A percentile compares a stretch with the other conserved stretches of the same genome.
phyloP scores from a whole-genome alignment of 768 basidiomycete species.

The Mycena maculata region DNA sequence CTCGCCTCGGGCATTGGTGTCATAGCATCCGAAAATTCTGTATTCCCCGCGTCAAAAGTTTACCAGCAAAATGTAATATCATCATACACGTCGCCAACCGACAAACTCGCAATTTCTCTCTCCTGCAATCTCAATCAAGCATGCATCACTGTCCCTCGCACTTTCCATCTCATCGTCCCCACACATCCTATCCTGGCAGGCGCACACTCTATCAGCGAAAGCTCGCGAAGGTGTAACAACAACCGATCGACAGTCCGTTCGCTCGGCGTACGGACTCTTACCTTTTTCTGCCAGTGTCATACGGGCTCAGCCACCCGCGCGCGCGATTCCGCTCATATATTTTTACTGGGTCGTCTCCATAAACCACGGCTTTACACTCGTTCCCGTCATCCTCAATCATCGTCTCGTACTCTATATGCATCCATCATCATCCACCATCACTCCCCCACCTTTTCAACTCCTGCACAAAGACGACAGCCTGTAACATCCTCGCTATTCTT shows the following conservation, averaged over 20 bases:
- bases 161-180: constrained; percentile 59
- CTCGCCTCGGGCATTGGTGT: constrained; percentile 71
- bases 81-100: constrained; percentile 72
- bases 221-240: constrained; percentile 36
- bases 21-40: constrained; percentile 58
- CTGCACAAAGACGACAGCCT: constrained; percentile 68
- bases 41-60: constrained; percentile 52
- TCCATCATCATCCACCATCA: constrained; percentile 64
- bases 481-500: constrained; percentile 51
- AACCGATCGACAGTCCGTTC: constrained; percentile 29
- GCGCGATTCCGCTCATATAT: constrained; percentile 38
- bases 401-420: constrained; percentile 66
- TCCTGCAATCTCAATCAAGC: constrained; percentile 73
- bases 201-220: constrained; percentile 57
- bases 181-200: constrained; percentile 61
- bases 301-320: constrained; percentile 34
- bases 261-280: constrained; percentile 21
- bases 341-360: constrained; percentile 33
- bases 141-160: constrained; percentile 78
- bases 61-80: constrained; percentile 84
- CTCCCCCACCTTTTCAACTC: constrained; percentile 58
- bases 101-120: constrained; percentile 67
- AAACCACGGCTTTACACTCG: constrained; percentile 37
- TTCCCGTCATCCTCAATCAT: constrained; percentile 51
- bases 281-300: constrained; percentile 35